Percentiles rank a stretch among this genome's conserved stretches.
Conservation (phyloP, 1,284 basidiomycete genomes). For the Stygiomarasmius scandens region DNA sequence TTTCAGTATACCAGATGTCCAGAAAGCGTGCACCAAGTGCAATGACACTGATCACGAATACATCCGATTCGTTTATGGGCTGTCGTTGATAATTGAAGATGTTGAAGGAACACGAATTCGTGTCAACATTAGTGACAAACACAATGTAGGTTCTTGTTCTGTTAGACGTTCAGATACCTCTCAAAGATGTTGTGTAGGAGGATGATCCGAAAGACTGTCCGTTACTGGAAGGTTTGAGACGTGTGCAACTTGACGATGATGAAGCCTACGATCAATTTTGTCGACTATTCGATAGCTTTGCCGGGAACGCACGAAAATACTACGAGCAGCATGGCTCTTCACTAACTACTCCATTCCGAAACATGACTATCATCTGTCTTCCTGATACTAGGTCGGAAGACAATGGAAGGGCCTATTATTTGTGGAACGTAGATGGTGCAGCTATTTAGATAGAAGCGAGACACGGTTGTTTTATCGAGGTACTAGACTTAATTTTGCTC, state of each 20-base stretch:
- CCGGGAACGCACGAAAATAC: constrained; percentile 42
- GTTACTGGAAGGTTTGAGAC: constrained; percentile 44
- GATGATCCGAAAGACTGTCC: constrained; percentile 35
- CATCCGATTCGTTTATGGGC: constrained; percentile 47
- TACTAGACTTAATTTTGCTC: constrained; percentile 4
- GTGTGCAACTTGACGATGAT: constrained; percentile 45
- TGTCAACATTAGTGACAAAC: constrained; percentile 8
- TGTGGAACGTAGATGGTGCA: neutral
- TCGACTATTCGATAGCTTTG: constrained; percentile 41
- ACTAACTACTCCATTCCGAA: neutral
- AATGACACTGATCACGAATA: constrained; percentile 52
- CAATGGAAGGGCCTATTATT: neutral
- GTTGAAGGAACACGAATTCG: constrained; percentile 41
- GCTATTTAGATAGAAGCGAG: neutral
- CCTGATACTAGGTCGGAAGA: neutral
- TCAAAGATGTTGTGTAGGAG: constrained; percentile 3
- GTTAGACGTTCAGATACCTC: constrained; percentile 5
- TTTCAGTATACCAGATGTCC: constrained; percentile 45
- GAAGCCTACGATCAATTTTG: constrained; percentile 39
- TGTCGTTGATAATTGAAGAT: constrained; percentile 56
- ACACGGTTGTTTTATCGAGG: too few species aligned
- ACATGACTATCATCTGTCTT: neutral
- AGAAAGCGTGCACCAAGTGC: constrained; percentile 52
- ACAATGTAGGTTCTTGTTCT: constrained; percentile 34
- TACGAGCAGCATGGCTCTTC: neutral